A percentile compares a stretch with the other conserved stretches of the same genome.
These are phyloP conservation scores for Gossypium davidsonii DNA, from an alignment of 441 rosid genomes.

Conservation along the genomic window DNA sequence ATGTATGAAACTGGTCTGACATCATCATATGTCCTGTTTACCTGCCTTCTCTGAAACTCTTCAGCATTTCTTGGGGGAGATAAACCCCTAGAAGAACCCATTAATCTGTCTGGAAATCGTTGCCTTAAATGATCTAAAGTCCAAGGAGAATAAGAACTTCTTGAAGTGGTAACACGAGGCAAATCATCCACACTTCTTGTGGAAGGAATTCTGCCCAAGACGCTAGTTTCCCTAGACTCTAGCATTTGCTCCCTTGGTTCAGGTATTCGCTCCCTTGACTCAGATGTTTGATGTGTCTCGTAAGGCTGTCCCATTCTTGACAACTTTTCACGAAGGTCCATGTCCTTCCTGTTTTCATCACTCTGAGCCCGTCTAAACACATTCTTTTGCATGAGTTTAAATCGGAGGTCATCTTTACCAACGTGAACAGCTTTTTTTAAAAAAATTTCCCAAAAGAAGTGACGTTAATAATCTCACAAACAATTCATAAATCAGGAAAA, in stretches of 20 bases:
- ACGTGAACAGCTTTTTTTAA: constrained; percentile 38
- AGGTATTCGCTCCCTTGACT: constrained; percentile 25
- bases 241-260: constrained; percentile 39
- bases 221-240: constrained; percentile 33
- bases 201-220: constrained; percentile 39
- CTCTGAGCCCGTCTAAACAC: constrained; percentile 35
- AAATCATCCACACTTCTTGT: constrained; percentile 51
- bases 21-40: constrained; percentile 50
- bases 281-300: constrained; percentile 23
- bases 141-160: constrained; percentile 59
- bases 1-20: constrained; percentile 47
- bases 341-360: constrained; percentile 33
- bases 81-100: constrained; percentile 47
- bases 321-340: constrained; percentile 69
- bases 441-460: constrained; percentile 21
- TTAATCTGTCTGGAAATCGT: constrained; percentile 58
- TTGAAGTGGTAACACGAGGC: constrained; percentile 36
- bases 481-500: constrained; percentile 15
- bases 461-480: constrained; percentile 32
- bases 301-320: constrained; percentile 42
- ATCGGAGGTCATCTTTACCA: constrained; percentile 65
- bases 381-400: constrained; percentile 69
- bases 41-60: constrained; percentile 44
- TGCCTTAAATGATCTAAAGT: constrained; percentile 53
- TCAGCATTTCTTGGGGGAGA: constrained; percentile 50